phyloP scores from a whole-genome alignment of 176 grass and related monocot species.

The Hyparrhenia diplandra region DNA sequence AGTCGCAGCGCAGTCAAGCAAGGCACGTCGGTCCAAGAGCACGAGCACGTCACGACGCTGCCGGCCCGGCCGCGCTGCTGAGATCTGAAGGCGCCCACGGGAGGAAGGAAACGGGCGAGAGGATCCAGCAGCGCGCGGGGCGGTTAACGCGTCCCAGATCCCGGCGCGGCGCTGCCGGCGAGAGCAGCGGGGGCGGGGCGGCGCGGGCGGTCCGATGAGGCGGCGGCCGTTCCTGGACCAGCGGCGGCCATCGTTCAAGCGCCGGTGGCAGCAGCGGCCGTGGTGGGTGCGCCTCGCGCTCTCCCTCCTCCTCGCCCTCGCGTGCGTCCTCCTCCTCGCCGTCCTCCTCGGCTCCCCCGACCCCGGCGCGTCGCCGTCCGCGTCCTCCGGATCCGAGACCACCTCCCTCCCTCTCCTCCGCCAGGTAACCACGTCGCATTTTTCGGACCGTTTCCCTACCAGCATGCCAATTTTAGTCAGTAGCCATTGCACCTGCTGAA shows the following conservation, averaged over 20 bases:
- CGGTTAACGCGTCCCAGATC: slow-evolving; percentile 27
- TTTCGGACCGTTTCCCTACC: background rate
- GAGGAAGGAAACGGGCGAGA: background rate
- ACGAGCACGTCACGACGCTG: slow-evolving; percentile 3
- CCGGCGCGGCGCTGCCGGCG: background rate
- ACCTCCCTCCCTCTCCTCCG: slow-evolving; percentile 31
- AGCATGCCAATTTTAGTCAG: background rate
- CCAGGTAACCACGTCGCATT: slow-evolving; percentile 31
- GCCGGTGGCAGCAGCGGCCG: slow-evolving; percentile 67
- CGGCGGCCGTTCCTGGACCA: slow-evolving; percentile 66
- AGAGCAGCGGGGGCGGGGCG: slow-evolving; percentile 1
- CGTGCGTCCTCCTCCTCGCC: slow-evolving; percentile 37
- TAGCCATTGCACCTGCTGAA: slow-evolving; percentile 1
- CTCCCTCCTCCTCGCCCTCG: slow-evolving; percentile 41
- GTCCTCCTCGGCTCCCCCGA: slow-evolving; percentile 42
- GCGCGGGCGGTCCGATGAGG: slow-evolving; percentile 32
- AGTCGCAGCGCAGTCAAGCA: slow-evolving; percentile 51
- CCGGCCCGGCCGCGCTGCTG: slow-evolving; percentile 21
- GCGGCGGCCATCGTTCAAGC: slow-evolving; percentile 54
- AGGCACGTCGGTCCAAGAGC: slow-evolving; percentile 9
- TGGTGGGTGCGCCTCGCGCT: slow-evolving; percentile 50
- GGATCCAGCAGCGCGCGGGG: background rate
- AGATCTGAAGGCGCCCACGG: slow-evolving; percentile 38
- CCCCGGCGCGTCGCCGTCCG: slow-evolving; percentile 12
- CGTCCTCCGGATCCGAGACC: slow-evolving; percentile 10